Conservation (phyloP, 2,329 filamentous ascomycete genomes). For the Lojkania enalia region DNA sequence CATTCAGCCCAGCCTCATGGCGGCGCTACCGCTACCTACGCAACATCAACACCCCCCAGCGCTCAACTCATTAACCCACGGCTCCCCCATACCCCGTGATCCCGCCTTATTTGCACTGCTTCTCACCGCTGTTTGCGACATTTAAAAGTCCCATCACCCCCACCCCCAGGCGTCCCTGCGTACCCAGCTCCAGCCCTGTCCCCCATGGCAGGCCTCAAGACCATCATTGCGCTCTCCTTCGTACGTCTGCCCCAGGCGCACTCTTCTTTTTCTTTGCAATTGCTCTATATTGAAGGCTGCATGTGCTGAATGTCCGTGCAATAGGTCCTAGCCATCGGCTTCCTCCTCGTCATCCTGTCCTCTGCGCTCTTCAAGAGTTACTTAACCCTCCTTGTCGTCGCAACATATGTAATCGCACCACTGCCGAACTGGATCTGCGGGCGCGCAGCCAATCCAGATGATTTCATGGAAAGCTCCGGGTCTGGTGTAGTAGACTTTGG, state of each 20-base stretch:
- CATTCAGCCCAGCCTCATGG: background rate
- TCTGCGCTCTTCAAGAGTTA: conserved; percentile 94
- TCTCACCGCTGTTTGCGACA: background rate
- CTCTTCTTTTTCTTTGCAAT: conserved; percentile 1
- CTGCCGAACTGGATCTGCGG: conserved; percentile 95
- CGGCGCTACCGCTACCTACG: background rate
- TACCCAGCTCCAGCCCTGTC: background rate
- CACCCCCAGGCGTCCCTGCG: background rate
- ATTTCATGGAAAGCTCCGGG: conserved; percentile 86
- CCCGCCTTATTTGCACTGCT: no score
- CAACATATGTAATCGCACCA: conserved; percentile 90
- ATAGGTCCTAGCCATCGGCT: conserved; percentile 91
- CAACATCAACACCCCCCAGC: background rate
- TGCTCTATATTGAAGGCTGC: conserved; percentile 4
- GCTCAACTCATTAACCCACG: background rate
- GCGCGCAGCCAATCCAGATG: conserved; percentile 87
- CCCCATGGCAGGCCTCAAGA: conserved; percentile 89
- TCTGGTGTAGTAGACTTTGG: conserved; percentile 90
- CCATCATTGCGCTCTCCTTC: conserved; percentile 98
- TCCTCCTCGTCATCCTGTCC: conserved; percentile 97
- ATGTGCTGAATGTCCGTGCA: background rate
- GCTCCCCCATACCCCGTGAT: background rate
- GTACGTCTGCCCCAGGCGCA: conserved; percentile 55
- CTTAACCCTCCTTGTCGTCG: conserved; percentile 92
- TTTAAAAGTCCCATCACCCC: background rate